Base-by-base conservation (phyloP, 1,139 yeast genomes). In the Yamadazyma spencermartinsiae region DNA sequence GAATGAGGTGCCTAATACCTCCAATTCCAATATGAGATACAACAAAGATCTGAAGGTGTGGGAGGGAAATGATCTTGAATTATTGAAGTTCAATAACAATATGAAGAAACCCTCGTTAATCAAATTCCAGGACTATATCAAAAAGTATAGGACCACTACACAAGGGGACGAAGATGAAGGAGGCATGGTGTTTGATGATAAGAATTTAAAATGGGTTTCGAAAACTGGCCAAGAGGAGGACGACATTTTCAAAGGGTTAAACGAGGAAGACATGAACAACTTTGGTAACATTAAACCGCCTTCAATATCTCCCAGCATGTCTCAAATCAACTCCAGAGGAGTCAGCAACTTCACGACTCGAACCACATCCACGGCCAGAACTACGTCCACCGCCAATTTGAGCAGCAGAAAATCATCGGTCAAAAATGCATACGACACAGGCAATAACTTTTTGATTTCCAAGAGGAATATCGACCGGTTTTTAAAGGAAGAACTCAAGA, bases 11-110 rank as follows among this genome's bases (percentile, higher is more conserved):
- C 59, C 63, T 1, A 34, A 39, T 13, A 39, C 51, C 2, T 43
- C 48, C 10, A 48, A 46, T 25, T 34, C 46, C 9, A 52, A 47
- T 15, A 82, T 82, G 89, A 70, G 63, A 36, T 81, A 70, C 48
- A 80, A 82, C 48, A 72, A 80, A 4, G 55, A 54, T 12, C 66
- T 71, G 25, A 70, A 68, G 41, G 60, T 62, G 30, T 82, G 89
- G 89, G 88, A 82, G 53, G 89, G 89, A 3, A 82, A 82, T 50
- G 85, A 82, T 34, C 65, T 66, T 15, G 86, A 80, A 31, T 60
- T 79, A 37, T 57, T 72, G 38, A 65, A 69, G 42, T 79, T 80
- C 51, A 80, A 76, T 32, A 54, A 47, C 36, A 53, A 52, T 18
- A 24, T 49, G 15, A 53, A 52, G 17, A 63, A 58, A 40, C 72